Percentiles rank a stretch among this genome's conserved stretches.
Evolutionary conservation across 257 asterid species (phyloP).

Genomic region (Forsythia suspensa): DNA sequence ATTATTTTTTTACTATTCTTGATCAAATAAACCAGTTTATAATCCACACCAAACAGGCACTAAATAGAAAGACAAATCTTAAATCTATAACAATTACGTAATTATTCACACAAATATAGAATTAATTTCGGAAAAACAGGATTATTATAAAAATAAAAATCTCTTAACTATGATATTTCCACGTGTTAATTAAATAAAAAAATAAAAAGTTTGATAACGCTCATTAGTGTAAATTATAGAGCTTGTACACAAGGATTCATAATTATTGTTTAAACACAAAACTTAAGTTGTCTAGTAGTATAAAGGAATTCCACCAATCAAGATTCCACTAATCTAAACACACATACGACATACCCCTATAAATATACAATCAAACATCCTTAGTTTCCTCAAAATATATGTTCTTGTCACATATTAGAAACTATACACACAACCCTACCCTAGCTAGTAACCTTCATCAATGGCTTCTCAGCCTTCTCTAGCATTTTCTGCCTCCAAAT

Average conservation of each 20-base stretch:
- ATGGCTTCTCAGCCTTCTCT: slow-evolving; percentile 81
- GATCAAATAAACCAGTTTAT: no score
- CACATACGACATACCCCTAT: slow-evolving; percentile 24
- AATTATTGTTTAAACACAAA: not conserved
- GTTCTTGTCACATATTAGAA: not conserved
- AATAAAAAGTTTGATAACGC: not conserved
- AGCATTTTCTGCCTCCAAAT: slow-evolving; percentile 35
- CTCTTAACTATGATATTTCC: not conserved
- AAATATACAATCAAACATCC: slow-evolving; percentile 26
- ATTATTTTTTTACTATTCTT: no score
- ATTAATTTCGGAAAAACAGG: no score
- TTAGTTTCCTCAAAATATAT: slow-evolving; percentile 12
- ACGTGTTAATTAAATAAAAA: not conserved
- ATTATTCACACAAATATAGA: no score
- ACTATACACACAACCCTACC: not conserved
- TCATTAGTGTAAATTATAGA: not conserved
- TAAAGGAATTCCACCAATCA: slow-evolving; percentile 45
- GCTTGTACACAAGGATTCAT: not conserved
- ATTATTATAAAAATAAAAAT: no score
- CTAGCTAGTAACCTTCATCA: not conserved
- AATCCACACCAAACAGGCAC: no score
- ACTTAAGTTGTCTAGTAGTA: slow-evolving; percentile 41
- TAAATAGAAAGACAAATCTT: no score
- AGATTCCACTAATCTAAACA: slow-evolving; percentile 43
- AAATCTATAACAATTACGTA: no score